Conservation (phyloP, 169 alveolate genomes). For the Theileria annulata region DNA sequence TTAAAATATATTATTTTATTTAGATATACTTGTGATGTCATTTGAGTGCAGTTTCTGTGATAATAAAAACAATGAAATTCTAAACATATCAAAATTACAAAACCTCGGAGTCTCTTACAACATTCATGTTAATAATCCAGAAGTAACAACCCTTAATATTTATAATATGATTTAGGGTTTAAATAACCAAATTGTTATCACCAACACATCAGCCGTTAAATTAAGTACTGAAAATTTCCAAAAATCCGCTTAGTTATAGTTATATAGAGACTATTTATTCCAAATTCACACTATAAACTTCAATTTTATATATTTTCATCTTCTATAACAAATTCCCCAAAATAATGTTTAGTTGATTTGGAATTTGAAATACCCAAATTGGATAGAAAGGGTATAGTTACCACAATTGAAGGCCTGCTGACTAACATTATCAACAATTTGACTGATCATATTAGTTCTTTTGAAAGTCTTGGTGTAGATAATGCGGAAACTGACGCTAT, state of each 20-base stretch:
- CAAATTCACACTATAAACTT: background rate
- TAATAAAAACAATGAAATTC: conserved; percentile 88
- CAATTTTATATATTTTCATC: background rate
- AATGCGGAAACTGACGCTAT: background rate
- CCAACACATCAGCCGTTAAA: conserved; percentile 24
- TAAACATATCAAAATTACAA: conserved; percentile 89
- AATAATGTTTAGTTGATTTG: conserved; percentile 80
- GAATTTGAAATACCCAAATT: conserved; percentile 92
- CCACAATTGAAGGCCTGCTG: conserved; percentile 85
- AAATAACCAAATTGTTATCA: conserved; percentile 87
- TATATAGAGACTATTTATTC: conserved; percentile 67
- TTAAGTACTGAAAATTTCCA: conserved; percentile 23
- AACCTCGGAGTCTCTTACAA: conserved; percentile 88
- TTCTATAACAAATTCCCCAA: no score
- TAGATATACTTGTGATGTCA: conserved; percentile 81
- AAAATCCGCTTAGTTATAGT: conserved; percentile 61
- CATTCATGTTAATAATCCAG: conserved; percentile 74
- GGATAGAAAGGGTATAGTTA: conserved; percentile 90
- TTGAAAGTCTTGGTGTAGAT: background rate
- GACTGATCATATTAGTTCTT: conserved; percentile 53
- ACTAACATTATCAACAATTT: conserved; percentile 40
- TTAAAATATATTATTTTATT: background rate
- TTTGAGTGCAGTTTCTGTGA: conserved; percentile 94
- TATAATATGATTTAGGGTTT: conserved; percentile 68
- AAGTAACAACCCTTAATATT: conserved; percentile 19